Base-by-base conservation (phyloP, 139 green algal genomes). In the Coelastrella sp. region DNA sequence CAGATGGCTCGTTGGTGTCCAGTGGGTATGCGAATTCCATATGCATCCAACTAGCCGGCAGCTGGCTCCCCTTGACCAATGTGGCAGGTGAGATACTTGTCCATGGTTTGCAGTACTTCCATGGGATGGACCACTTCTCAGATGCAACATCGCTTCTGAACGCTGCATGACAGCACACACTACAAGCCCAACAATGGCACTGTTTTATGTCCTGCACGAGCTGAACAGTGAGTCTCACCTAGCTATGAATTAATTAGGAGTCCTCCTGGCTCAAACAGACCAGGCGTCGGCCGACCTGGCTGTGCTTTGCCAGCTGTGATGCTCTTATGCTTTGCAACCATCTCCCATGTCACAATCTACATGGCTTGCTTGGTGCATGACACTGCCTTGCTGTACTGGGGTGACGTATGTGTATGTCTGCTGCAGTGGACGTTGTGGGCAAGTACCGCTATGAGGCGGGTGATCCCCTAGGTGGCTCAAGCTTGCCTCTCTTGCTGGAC, bases 381-480 rank as follows among this genome's bases (percentile, higher is more conserved):
- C 48, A 23, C 48, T 32, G 19, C 11, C 17, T 34, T 32, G 6
- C 19, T 64, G 53, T 23, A 51, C 67, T 57, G 9, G 13, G 35
- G 38, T 21, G 11, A 2, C 1, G 1, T 21, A 41, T 69, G 32
- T 19, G 19, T 25, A 13, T 35, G 50, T 37, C 0, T 1, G 5
- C 2, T 68, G 77, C 91, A 78, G 93, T 97, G 8, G 94, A 95
- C 60, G 90, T 95, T 32, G 95, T 98, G 50, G 95, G 95, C 85
- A 98, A 98, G 89, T 98, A 97, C 91, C 89, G 91, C 41, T 97
- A 98, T 91, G 78, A 88, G n/a, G 80, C 40, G 0, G 48, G 80
- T 5, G 80, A 86, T 38, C 80, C 80, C 4, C 78, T 76, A 45
- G 78, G 78, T 17, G 60, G 78, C 23, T 2, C 30, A 2, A 34